Evolutionary conservation across 176 grass and related monocot species (phyloP), one percentile per base, ranked within the genome.

Genomic region (Bromus sterilis): DNA sequence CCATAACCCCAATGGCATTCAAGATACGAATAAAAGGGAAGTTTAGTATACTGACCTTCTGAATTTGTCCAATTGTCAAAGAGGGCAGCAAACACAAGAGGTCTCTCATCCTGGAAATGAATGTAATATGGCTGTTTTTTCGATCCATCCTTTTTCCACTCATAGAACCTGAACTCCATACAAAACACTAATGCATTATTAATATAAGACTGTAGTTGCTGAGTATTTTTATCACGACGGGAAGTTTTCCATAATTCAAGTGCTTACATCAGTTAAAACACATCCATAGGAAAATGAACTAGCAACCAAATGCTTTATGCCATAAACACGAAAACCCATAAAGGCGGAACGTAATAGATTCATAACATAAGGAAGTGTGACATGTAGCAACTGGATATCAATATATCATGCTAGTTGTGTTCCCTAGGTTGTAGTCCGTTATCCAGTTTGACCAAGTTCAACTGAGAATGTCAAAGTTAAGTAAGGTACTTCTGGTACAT

Each of bases 131-230:
- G 95, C 62, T 93, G 88, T 29, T 89, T 98, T 70, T 77, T 98
- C 39, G 92, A 91, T 57, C 92, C 95, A 87, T 98, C 75, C 64
- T 98, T 98, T 84, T 93, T 93, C 95, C 95, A 98, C 79, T 98
- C 95, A 76, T 93, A 98, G 64, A 94, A 98, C 80, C 95, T 98
- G 71, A 78, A 83, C 3, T 16, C 18, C 18, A 66, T 87, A 55
- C 31, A 25, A 55, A 76, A 74, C 9, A 25, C 21, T 9, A 58
- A 80, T 48, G 30, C 36, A 49, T 74, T 58, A 62, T 64, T 37
- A 81, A 73, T 62, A 85, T 24, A 84, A 79, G 34, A 78, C 75
- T 60, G 12, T 25, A 60, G 6, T 85, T 24, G 61, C 21, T 57
- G 9, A 23, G 2, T 46, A 18, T 79, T 46, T 81, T 33, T 21